Evolutionary conservation across 208 protist genomes (phyloP), one percentile per base, ranked within the genome.

Genomic region (Leishmania arabica): DNA sequence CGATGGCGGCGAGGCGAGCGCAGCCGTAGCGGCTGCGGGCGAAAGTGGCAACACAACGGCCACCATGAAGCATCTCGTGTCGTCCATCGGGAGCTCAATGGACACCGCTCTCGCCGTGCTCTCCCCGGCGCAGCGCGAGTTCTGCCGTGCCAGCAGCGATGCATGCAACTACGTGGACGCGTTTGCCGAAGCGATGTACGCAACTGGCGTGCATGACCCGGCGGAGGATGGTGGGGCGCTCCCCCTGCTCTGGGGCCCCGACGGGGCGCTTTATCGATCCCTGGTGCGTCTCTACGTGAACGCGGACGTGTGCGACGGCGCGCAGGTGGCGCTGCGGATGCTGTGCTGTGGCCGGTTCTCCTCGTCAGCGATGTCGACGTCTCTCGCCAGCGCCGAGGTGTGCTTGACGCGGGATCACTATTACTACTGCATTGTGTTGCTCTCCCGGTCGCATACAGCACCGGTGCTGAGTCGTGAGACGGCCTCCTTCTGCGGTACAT

Each of bases 201-300:
- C 19, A 31, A 37, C 15, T 74, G 53, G 4, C n/a, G 40, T 49
- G 11, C 31, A 75, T 42, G 51, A 34, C 68, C 64, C 82, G 49
- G 49, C 31, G 11, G 60, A 4, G 51, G 5, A 72, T 51, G 49
- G 68, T 58, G 60, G 49, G 27, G 70, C 83, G 71, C 72, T 82
- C 69, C 45, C 81, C 31, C 64, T 58, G 13, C 77, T 95, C 53
- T 97, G 94, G 94, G 80, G 79, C 19, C 47, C 77, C 0, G 87
- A 91, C 37, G 92, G 91, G 3, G 89, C 88, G 19, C 73, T 93
- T 15, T 91, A 89, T 34, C 94, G 92, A 19, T 93, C 94, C 2
- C 66, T 97, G 47, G 78, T 97, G 49, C 92, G 92, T 1, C 85
- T 96, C 2, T 96, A 92, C 81, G 69, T 97, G 42, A 92, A 87